Base-by-base conservation (phyloP, 140 eudicot genomes). In the Cichorium intybus region DNA sequence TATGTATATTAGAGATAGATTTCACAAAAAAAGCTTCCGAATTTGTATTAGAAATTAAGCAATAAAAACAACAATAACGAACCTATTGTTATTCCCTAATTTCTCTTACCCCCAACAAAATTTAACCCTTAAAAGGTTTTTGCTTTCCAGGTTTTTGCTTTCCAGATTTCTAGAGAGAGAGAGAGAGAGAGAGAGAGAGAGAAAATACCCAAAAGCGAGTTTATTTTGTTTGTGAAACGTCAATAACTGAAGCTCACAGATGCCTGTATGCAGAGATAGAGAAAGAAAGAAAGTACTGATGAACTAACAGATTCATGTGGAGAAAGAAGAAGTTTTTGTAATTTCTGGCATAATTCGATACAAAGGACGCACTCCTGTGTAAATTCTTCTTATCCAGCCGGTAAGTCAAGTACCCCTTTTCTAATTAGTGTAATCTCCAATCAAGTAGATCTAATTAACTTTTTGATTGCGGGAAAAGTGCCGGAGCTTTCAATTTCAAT, bases 61-160 rank as follows among this genome's bases (percentile, higher is more conserved):
- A 70, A 69, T 60, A 68, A 60, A 29, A 69, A 52, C 66, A 51
- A 43, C 62, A 56, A 73, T 56, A 65, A 45, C 56, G 26, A 62
- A 24, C 58, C 28, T 60, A 45, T 49, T 57, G 56, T 67, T 64
- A 53, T 63, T 39, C 43, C 49, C 56, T 48, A 48, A 53, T 57
- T 69, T 64, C 64, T 43, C 67, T 69, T 56, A 65, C 60, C 55
- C 55, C 49, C 67, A 65, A 64, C 60, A 56, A 63, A 69, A 46
- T 75, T 74, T 75, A 64, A 82, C 82, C 80, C 79, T 74, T 74
- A 75, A 77, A 76, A 78, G 69, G 49, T 55, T 57, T 48, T 74
- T 74, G 74, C 74, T 73, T 73, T 73, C 59, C 64, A 22, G 60
- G 45, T 43, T 62, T 72, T n/a, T n/a, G n/a, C 74, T 73, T 73